Evolutionary conservation across 768 basidiomycete species (phyloP), one percentile per base, ranked within the genome.

Genomic region (Gymnopilus junonius): DNA sequence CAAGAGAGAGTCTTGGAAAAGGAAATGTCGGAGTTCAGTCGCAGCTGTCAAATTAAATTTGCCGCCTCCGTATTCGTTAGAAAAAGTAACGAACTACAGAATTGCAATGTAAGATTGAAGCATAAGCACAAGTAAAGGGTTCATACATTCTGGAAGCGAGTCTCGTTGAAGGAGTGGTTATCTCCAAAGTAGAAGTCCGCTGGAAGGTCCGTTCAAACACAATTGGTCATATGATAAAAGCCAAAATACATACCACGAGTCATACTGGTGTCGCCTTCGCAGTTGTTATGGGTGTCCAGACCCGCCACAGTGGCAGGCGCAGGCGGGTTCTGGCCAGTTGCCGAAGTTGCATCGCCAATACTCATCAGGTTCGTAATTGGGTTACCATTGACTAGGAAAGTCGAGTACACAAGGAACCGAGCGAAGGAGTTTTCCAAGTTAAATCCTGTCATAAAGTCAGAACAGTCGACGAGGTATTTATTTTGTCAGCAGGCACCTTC

Each of bases 1-100:
- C 11, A 67, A 64, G 29, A 71, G 71, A 15, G 71, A 73, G 25
- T 73, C 67, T 42, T 67, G 71, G 40, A 71, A 69, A 34, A 70
- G 70, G n/a, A 67, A 54, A 51, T 55, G 61, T n/a, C 71, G 58
- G 43, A 71, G 63, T 39, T 73, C 71, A 14, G 59, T 62, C 6
- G 71, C 70, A 5, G 64, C 70, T 25, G 70, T 63, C 7, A 67
- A 39, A 53, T 73, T 69, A 55, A 70, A 73, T 7, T 66, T 65
- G 42, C 71, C 71, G 32, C 40, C 70, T 31, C 71, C 71, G 34
- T 66, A 73, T 42, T 64, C 57, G 61, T 71, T 68, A 48, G 63
- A 63, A 29, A 62, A 66, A 37, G 63, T 60, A 15, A 62, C 45
- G 25, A 73, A 61, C 71, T 73, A 34, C 15, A 27, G 37, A 40